These are phyloP conservation scores for Cercis canadensis DNA, from an alignment of 306 rosid species.

Conservation along the genomic window DNA sequence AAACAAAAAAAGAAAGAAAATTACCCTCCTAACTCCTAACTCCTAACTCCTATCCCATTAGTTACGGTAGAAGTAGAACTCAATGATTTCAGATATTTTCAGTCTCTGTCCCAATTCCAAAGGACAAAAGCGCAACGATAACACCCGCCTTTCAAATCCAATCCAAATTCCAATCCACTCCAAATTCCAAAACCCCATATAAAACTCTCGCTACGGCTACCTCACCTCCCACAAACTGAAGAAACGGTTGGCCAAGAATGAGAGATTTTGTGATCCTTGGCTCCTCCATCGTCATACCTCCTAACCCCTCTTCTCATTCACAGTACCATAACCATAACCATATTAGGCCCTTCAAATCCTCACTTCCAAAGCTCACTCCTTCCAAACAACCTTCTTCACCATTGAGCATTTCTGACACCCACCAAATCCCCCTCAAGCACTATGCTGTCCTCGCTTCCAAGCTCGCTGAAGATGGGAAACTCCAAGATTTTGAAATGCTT, in stretches of 20 bases:
- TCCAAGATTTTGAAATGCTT: slow-evolving; percentile 52
- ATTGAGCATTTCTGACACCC: slow-evolving; percentile 41
- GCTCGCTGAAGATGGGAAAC: slow-evolving; percentile 59
- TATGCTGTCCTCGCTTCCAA: slow-evolving; percentile 57
- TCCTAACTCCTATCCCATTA: too few species aligned
- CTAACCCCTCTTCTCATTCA: slow-evolving; percentile 32
- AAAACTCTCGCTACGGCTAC: background rate
- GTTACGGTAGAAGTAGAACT: too few species aligned
- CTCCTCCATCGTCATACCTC: slow-evolving; percentile 59
- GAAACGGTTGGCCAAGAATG: slow-evolving; percentile 64
- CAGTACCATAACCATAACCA: slow-evolving; percentile 15
- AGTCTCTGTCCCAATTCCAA: too few species aligned
- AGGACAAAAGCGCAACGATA: background rate
- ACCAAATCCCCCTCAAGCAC: slow-evolving; percentile 45
- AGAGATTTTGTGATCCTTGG: slow-evolving; percentile 68
- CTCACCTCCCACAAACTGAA: background rate
- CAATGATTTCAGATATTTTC: too few species aligned
- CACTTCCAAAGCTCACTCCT: slow-evolving; percentile 47
- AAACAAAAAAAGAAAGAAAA: too few species aligned
- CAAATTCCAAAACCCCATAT: slow-evolving; percentile 27
- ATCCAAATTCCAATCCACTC: too few species aligned
- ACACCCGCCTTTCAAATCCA: slow-evolving; percentile 46
- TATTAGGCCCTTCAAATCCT: slow-evolving; percentile 48
- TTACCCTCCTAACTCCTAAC: too few species aligned
- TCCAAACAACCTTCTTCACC: slow-evolving; percentile 24